Percentiles rank a stretch among this genome's conserved stretches.
These are phyloP conservation scores for Amanita molliuscula DNA, from an alignment of 768 basidiomycete genomes.

Conservation along the genomic window DNA sequence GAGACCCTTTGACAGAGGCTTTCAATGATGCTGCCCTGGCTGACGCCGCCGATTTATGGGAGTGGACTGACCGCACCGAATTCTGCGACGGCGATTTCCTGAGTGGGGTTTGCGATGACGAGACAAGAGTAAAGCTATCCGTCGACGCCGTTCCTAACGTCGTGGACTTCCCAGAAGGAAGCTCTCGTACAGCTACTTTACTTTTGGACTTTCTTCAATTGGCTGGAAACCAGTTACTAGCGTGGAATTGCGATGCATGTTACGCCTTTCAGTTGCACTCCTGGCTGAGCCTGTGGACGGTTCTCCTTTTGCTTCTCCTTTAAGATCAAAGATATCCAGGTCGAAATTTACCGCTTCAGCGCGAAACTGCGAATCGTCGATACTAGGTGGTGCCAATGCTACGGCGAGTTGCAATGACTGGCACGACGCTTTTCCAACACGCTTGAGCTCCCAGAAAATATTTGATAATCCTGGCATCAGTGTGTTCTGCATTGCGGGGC, in stretches of 20 bases:
- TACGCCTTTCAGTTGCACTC: conserved; percentile 30
- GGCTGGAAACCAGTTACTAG: conserved; percentile 39
- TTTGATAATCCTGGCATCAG: no score
- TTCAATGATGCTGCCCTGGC: conserved; percentile 15
- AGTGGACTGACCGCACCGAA: conserved; percentile 49
- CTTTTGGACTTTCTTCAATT: conserved; percentile 65
- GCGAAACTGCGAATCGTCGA: conserved; percentile 29
- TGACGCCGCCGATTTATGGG: conserved; percentile 38
- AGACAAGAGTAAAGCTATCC: conserved; percentile 9
- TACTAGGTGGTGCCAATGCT: conserved; percentile 20
- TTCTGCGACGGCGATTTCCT: conserved; percentile 59
- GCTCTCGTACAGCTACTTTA: conserved; percentile 33
- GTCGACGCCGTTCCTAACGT: conserved; percentile 24
- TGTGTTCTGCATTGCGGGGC: no score
- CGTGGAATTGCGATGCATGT: conserved; percentile 40
- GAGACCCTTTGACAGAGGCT: conserved; percentile 23
- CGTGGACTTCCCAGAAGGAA: conserved; percentile 36
- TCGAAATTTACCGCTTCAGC: conserved; percentile 69
- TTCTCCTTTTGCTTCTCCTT: conserved; percentile 23
- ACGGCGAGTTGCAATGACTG: no score
- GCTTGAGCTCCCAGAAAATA: no score
- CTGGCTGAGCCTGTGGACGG: conserved; percentile 23
- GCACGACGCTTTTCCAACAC: no score
- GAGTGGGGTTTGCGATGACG: conserved; percentile 21
- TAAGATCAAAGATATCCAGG: conserved; percentile 52